These are phyloP conservation scores for Kitagawia praeruptora DNA, from an alignment of 129 eudicot genomes.

Conservation along the genomic window DNA sequence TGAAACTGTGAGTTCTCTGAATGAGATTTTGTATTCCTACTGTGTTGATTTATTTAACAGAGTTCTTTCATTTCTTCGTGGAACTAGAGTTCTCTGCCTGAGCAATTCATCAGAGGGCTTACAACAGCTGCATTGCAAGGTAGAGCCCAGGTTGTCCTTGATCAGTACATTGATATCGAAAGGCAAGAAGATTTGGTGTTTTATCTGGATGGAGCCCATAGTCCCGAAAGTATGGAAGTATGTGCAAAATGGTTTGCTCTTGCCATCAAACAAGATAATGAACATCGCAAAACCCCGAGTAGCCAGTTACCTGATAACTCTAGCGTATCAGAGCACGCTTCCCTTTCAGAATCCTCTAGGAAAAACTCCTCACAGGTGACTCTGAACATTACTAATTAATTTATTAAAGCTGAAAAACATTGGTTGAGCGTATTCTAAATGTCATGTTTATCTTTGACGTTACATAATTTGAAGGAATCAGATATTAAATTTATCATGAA, in stretches of 20 bases:
- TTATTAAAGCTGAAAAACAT: background rate
- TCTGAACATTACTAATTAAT: background rate
- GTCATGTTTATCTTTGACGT: background rate
- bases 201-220: conserved; percentile 94
- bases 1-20: conserved; percentile 43
- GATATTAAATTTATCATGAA: background rate
- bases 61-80: conserved; percentile 17
- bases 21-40: background rate
- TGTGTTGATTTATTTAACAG: background rate
- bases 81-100: conserved; percentile 66
- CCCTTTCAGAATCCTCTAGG: conserved; percentile 20
- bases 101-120: conserved; percentile 72
- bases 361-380: conserved; percentile 68
- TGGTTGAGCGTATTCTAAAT: background rate
- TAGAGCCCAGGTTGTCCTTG: conserved; percentile 79
- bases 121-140: conserved; percentile 79
- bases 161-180: conserved; percentile 37
- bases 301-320: conserved; percentile 23
- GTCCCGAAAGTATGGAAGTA: conserved; percentile 96
- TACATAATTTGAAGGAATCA: background rate
- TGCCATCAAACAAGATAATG: conserved; percentile 48
- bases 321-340: conserved; percentile 22
- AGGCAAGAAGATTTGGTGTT: conserved; percentile 62
- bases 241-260: conserved; percentile 81
- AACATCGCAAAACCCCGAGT: conserved; percentile 11